Evolutionary conservation across 1,284 basidiomycete species (phyloP), one percentile per base, ranked within the genome.

Genomic region (Kalmanozyma brasiliensis): DNA sequence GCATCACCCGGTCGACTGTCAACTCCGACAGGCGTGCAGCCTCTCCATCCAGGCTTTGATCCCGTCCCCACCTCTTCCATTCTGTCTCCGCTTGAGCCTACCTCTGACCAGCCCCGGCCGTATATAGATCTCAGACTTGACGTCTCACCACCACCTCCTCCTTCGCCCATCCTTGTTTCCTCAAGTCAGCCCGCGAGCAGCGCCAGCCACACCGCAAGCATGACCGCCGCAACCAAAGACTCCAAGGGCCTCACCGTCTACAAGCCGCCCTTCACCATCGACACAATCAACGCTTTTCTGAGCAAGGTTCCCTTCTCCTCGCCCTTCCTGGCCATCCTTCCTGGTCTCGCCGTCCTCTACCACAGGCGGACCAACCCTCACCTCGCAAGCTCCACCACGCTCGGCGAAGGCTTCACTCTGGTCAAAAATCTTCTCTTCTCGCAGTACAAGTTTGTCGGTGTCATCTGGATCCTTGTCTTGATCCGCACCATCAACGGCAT

Each of bases 401-500:
- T 33, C 26, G 43, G 57, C 20, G 55, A 57, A 6, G 23, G 53
- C 10, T 19, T 71, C 13, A 16, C 63, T 6, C 58, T 60, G 26
- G 20, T 73, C 34, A 36, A 37, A 35, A 24, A 46, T 19, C 67
- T 80, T 19, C 62, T 79, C 38, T 70, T 63, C 36, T 48, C 51
- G 23, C 58, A 66, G 47, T 69, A 76, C 69, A 67, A 62, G 42
- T 80, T 76, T 74, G 23, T 75, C 17, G 69, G 72, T 26, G 58
- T 62, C 43, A 40, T 71, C 11, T 52, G 76, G 38, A 32, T 67
- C 22, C 74, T 78, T 32, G 61, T 75, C 30, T 52, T 76, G n/a
- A 8, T 76, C 32, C 66, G 70, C 20, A 70, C 63, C 16, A 13
- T 75, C 45, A 78, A 77, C 52, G 59, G 72, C 30, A 36, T 23